Evolutionary conservation across 2,329 filamentous ascomycete genomes (phyloP), one percentile per base, ranked within the genome.

Genomic region (Metarhizium humberi): DNA sequence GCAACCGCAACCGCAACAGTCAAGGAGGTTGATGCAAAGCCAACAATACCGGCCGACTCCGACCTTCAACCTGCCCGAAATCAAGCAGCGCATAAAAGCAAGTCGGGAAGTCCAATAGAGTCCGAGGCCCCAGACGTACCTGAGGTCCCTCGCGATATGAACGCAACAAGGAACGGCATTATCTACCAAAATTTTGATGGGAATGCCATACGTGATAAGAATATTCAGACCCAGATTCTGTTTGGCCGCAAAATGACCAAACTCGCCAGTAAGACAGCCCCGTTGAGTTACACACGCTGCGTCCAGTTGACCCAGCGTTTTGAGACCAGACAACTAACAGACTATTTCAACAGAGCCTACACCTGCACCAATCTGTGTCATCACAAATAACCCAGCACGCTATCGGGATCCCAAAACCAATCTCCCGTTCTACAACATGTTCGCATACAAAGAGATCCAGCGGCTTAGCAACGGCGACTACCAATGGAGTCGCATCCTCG

Each of bases 371-470:
- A 75, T 86, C 36, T 99, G 94, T 69, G 86, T 85, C 51, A 92
- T 97, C 66, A 96, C 90, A 1, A 87, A 86, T 64, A 81, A 86
- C 53, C 82, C 86, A 4, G 94, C 92, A 13, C 84, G 84, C 54
- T 97, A 95, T 70, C 82, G 85, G 29, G 94, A 99, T 68, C 90
- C 91, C 0, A 80, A 82, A 61, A 97, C 92, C 0, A 88, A 89
- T 0, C 78, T 97, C 16, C 83, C 86, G 1, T 99, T 92, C 71
- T 80, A 83, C 59, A 92, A 92, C 67, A 76, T 83, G 47, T 81
- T 86, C 59, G 92, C 91, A 0, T 96, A 91, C 72, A 84, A 84
- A 63, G 85, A 95, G 68, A 87, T 97, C 49, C 86, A 89, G 64
- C 82, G 86, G 55, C 78, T 95, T 14, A 73, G 82, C 53, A 80